Base-by-base conservation (phyloP, 805 yeast genomes). In the Cyberlindnera petersonii region DNA sequence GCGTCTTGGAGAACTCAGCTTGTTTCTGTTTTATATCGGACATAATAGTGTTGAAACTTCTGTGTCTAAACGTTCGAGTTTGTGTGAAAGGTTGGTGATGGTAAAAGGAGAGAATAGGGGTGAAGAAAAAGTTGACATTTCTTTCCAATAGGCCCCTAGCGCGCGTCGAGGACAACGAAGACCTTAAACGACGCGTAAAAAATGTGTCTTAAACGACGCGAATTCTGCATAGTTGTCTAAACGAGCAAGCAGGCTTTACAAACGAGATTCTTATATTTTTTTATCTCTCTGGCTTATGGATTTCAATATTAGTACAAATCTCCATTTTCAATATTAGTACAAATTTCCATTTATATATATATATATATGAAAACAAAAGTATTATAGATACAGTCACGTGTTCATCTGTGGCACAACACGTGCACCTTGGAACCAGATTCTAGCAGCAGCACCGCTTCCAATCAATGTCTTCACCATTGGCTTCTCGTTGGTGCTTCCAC, bases 1-100 rank as follows among this genome's bases (percentile, higher is more conserved):
- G 66, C 26, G 91, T 86, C 53, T 79, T 71, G 51, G 97, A 84
- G 64, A 91, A 91, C 37, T 79, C 73, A 11, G 67, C 66, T 49
- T 68, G 73, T 26, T 38, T 44, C 29, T 40, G 23, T 26, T 33
- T 41, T 32, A 44, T 30, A 10, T 43, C 43, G n/a, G 35, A 6
- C 37, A 29, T 32, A 15, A 19, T n/a, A 13, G 22, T 29, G 32
- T 29, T 29, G 32, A 29, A 18, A 19, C 32, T 29, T 17, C 8
- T 14, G 17, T n/a, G n/a, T n/a, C n/a, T n/a, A n/a, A n/a, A n/a
- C n/a, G n/a, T n/a, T n/a, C n/a, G n/a, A n/a, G n/a, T n/a, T n/a
- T n/a, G n/a, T n/a, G n/a, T n/a, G n/a, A n/a, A n/a, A n/a, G n/a
- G n/a, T n/a, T n/a, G n/a, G n/a, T n/a, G n/a, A n/a, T n/a, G n/a